A percentile compares a stretch with the other conserved stretches of the same genome.
Evolutionary conservation across 352 stramenopile genomes (phyloP).

Genomic region (Globisporangium uncinulatum): DNA sequence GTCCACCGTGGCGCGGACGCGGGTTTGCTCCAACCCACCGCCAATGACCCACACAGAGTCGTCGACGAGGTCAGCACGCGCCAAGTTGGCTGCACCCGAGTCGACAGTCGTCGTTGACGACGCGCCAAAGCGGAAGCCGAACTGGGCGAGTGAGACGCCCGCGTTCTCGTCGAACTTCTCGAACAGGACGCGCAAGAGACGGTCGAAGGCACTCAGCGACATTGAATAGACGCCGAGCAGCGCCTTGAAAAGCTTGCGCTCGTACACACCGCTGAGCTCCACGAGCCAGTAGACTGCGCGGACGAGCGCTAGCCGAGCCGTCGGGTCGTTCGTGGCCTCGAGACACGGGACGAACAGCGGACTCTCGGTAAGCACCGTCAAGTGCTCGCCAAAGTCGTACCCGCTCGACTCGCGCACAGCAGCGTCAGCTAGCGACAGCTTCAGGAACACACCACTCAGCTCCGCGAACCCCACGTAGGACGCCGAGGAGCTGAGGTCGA

Average conservation of each 20-base stretch:
- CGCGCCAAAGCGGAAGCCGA: slow-evolving; percentile 71
- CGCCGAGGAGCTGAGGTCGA: slow-evolving; percentile 9
- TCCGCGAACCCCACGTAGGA: slow-evolving; percentile 29
- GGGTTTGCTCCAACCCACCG: slow-evolving; percentile 56
- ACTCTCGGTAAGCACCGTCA: slow-evolving; percentile 24
- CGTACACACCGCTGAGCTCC: slow-evolving; percentile 34
- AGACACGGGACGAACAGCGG: slow-evolving; percentile 25
- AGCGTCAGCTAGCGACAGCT: slow-evolving; percentile 18
- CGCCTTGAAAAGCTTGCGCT: slow-evolving; percentile 43
- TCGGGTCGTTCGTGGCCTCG: slow-evolving; percentile 6
- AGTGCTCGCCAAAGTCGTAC: slow-evolving; percentile 36
- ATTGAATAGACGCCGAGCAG: slow-evolving; percentile 65
- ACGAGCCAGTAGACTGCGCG: slow-evolving; percentile 39
- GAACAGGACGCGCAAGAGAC: slow-evolving; percentile 44
- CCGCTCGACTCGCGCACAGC: slow-evolving; percentile 3
- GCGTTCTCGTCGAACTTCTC: slow-evolving; percentile 45
- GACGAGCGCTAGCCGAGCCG: slow-evolving; percentile 24
- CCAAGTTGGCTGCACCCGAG: background rate
- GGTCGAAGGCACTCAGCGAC: slow-evolving; percentile 56
- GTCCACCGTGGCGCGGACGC: slow-evolving; percentile 66
- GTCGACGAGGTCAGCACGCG: slow-evolving; percentile 44
- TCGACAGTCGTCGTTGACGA: slow-evolving; percentile 26
- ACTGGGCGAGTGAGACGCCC: slow-evolving; percentile 28
- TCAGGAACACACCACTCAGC: slow-evolving; percentile 28
- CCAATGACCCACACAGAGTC: slow-evolving; percentile 62